Evolutionary conservation across 2,329 filamentous ascomycete species (phyloP).

Genomic region (Byssothecium circinans): DNA sequence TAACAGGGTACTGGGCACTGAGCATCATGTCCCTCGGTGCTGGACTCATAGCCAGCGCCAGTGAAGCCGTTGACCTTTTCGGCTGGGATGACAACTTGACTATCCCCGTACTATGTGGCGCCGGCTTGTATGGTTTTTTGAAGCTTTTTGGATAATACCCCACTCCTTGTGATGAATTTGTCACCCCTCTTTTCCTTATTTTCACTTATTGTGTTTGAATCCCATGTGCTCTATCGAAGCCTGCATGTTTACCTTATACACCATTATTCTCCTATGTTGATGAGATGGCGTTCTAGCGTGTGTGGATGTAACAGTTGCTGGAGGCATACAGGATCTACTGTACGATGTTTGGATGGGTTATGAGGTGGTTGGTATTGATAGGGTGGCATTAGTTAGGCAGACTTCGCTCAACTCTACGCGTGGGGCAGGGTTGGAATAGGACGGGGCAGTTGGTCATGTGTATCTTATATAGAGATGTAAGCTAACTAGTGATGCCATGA

Average conservation of each 20-base stretch:
- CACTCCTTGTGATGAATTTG: background rate
- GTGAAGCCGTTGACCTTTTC: conserved; percentile 88
- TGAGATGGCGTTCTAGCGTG: background rate
- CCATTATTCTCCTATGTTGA: background rate
- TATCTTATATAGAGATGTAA: too few relatives aligned
- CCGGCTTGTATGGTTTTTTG: conserved; percentile 89
- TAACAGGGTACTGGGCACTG: conserved; percentile 73
- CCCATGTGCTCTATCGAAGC: background rate
- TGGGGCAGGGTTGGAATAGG: too few relatives aligned
- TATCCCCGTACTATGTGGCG: conserved; percentile 86
- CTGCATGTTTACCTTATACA: background rate
- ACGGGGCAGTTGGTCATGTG: too few relatives aligned
- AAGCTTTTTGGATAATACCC: conserved; percentile 68
- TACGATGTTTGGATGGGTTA: background rate
- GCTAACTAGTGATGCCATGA: too few relatives aligned
- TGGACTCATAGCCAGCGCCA: conserved; percentile 83
- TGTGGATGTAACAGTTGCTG: background rate
- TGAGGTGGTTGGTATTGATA: too few relatives aligned
- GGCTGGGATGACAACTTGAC: conserved; percentile 98
- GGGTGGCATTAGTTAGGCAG: too few relatives aligned
- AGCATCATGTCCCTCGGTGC: conserved; percentile 82
- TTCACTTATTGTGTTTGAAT: background rate
- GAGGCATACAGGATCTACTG: background rate
- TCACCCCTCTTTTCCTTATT: background rate
- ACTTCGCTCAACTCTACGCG: too few relatives aligned